Conservation (phyloP, 495 filamentous ascomycete species). For the Annulohypoxylon stygium region DNA sequence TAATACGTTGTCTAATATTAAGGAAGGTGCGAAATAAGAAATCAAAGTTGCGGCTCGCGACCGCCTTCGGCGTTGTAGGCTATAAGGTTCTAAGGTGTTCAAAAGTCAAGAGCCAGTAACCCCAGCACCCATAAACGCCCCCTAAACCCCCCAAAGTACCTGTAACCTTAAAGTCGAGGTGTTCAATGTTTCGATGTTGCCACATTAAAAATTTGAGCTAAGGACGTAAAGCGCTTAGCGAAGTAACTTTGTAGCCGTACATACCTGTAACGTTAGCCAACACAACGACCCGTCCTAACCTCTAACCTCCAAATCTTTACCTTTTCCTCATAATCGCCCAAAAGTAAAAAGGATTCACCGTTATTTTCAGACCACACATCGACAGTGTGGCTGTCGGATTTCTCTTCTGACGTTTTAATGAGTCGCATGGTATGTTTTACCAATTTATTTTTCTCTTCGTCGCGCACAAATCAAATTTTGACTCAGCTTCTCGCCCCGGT, state of each 20-base stretch:
- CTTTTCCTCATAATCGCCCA: constrained; percentile 6
- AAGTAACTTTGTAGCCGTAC: constrained; percentile 28
- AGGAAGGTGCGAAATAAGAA: constrained; percentile 8
- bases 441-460: constrained; percentile 21
- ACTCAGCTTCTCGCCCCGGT: constrained; percentile 28
- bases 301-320: constrained; percentile 38
- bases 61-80: constrained; percentile 18
- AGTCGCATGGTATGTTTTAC: constrained; percentile 44
- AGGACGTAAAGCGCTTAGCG: constrained; percentile 37
- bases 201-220: constrained; percentile 35
- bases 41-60: constrained; percentile 25
- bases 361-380: constrained; percentile 41
- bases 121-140: neutral
- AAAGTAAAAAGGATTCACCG: constrained; percentile 7
- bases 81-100: constrained; percentile 4
- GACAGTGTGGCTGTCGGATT: constrained; percentile 10
- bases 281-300: constrained; percentile 14
- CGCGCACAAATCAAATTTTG: constrained; percentile 38
- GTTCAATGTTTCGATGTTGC: constrained; percentile 27
- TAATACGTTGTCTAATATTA: neutral
- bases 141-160: too few relatives aligned
- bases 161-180: neutral
- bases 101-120: neutral
- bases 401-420: constrained; percentile 17
- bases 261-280: constrained; percentile 26